These are phyloP conservation scores for Tylopilus sp. DNA, from an alignment of 1,284 basidiomycete species.

Conservation along the genomic window DNA sequence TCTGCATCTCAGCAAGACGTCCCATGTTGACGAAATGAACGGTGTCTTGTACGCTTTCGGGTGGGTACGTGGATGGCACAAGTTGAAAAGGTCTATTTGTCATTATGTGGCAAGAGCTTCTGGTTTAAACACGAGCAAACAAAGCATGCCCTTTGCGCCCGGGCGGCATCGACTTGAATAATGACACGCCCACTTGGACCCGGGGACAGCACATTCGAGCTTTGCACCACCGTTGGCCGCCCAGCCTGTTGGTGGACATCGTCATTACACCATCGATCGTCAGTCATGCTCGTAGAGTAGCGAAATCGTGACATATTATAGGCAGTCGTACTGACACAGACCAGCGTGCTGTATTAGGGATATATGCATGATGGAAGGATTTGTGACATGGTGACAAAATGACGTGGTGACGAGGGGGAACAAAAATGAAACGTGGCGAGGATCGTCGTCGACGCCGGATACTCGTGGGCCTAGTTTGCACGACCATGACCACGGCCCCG, in stretches of 20 bases:
- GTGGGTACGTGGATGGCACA: constrained; percentile 2
- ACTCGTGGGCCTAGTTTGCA: constrained; percentile 9
- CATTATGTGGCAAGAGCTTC: constrained; percentile 28
- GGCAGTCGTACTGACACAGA: constrained; percentile 7
- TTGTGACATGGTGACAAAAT: constrained; percentile 21
- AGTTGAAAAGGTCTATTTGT: constrained; percentile 28
- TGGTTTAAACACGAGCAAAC: constrained; percentile 29
- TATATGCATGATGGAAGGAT: constrained; percentile 22
- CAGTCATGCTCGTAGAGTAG: constrained; percentile 11
- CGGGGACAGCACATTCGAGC: constrained; percentile 12
- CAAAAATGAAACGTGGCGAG: constrained; percentile 18
- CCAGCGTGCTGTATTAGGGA: constrained; percentile 18
- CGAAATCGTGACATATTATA: constrained; percentile 15
- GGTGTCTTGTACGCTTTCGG: neutral
- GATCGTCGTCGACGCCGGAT: constrained; percentile 3
- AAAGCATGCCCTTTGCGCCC: constrained; percentile 14
- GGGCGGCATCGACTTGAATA: neutral
- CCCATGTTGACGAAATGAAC: constrained; percentile 55
- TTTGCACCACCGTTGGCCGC: neutral
- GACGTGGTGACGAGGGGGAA: constrained; percentile 21
- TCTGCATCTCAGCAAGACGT: constrained; percentile 85
- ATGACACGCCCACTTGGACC: constrained; percentile 17
- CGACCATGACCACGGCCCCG: constrained; percentile 24
- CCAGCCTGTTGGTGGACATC: constrained; percentile 2
- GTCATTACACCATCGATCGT: constrained; percentile 22